Percentiles rank a stretch among this genome's conserved stretches.
Evolutionary conservation across 2,329 filamentous ascomycete genomes (phyloP).

Genomic region (Davidsoniella virescens): DNA sequence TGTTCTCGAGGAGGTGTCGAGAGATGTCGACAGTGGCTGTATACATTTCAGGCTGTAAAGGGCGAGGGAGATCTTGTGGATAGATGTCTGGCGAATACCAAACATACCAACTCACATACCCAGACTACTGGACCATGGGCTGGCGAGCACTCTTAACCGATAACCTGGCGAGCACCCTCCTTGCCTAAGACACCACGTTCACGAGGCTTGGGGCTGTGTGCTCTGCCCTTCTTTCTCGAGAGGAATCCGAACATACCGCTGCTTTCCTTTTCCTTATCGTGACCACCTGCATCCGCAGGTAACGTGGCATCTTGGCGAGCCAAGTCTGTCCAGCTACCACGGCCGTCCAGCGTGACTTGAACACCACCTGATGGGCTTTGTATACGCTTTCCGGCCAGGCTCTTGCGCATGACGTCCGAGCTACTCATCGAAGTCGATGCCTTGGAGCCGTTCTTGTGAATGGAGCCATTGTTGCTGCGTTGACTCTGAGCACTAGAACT

Average conservation of each 20-base stretch:
- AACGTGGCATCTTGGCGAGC: conserved; percentile 69
- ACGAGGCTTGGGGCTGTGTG: conserved; percentile 84
- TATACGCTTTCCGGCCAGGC: conserved; percentile 37
- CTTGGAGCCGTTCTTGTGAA: background rate
- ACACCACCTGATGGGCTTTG: conserved; percentile 69
- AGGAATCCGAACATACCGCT: conserved; percentile 83
- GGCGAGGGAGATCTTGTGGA: no score
- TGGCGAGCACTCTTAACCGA: conserved; percentile 32
- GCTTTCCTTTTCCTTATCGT: conserved; percentile 38
- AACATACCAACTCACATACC: background rate
- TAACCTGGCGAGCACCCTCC: conserved; percentile 74
- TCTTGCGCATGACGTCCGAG: conserved; percentile 9
- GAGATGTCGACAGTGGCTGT: background rate
- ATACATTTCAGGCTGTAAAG: no score
- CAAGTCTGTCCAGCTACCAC: conserved; percentile 80
- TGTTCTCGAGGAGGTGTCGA: background rate
- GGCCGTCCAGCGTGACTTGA: conserved; percentile 78
- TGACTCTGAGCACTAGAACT: conserved; percentile 8
- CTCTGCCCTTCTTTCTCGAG: conserved; percentile 73
- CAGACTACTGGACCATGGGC: background rate
- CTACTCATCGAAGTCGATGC: background rate
- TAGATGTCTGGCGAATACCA: background rate
- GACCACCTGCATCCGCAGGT: conserved; percentile 45
- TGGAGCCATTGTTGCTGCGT: conserved; percentile 7
- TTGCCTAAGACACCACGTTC: conserved; percentile 89